Base-by-base conservation (phyloP, 139 green algal species). In the Closterium sp. region DNA sequence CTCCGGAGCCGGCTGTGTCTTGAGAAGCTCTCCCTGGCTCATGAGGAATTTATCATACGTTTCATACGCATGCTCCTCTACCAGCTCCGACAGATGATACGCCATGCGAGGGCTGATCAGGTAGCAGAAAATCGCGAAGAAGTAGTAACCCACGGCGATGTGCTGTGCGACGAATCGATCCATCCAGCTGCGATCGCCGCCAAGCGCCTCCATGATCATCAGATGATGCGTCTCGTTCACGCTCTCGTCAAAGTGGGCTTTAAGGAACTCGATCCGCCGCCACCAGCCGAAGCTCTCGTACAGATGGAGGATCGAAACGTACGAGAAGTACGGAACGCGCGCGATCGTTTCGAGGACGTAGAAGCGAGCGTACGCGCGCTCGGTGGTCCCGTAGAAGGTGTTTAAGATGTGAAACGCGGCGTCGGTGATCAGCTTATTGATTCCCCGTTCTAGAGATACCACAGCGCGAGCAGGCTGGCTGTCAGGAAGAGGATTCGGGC, bases 321-420 rank as follows among this genome's bases (percentile, higher is more conserved):
- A 95, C 19, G 90, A 69, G 85, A 96, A 95, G 86, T 95, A 96
- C 32, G 94, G 94, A 8, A 96, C 94, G 38, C 93, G 90, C 2
- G 94, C 94, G 83, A 96, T 95, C 33, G 94, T 96, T 66, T 96
- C 94, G 3, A 96, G 88, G 3, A 95, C 94, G 86, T 96, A 95
- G 89, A 96, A 96, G 28, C 94, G 91, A 2, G 92, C 87, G 84
- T 94, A 94, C 23, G 87, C 32, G 12, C 91, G 88, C 23, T 93
- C 66, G 36, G 55, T 76, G 16, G 55, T 76, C 55, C 55, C 55
- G 55, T 76, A 76, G 10, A 76, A 76, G 55, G 55, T 19, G 55
- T 76, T 76, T 12, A 76, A 19, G 12, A 76, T 76, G 55, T 76
- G 55, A 76, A 76, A 76, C 55, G 55, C 55, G 55, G 55, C 55